Evolutionary conservation across 192 early-diverging fungal species (phyloP).

Genomic region (Backusella macrospora): DNA sequence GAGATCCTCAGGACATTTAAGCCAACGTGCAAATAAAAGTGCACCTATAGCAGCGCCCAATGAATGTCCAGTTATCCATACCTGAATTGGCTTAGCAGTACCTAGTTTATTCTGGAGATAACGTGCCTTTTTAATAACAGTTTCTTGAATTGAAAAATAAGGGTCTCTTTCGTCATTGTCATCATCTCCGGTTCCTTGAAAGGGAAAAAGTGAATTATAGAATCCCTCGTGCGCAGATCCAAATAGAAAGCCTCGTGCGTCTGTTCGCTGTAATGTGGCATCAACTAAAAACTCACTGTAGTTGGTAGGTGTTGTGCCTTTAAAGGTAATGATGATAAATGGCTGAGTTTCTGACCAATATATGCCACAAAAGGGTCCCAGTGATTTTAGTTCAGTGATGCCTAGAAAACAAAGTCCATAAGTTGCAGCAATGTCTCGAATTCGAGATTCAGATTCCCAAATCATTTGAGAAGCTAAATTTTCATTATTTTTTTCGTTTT

Average conservation of each 20-base stretch:
- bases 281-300: conserved; percentile 55
- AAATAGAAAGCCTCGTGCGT: conserved; percentile 52
- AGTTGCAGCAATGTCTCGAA: conserved; percentile 30
- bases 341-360: conserved; percentile 48
- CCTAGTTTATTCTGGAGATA: conserved; percentile 27
- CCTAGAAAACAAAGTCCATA: conserved; percentile 46
- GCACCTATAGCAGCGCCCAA: conserved; percentile 50
- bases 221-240: conserved; percentile 59
- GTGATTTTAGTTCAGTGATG: conserved; percentile 48
- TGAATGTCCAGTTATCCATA: conserved; percentile 61
- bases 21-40: conserved; percentile 46
- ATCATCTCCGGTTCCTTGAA: conserved; percentile 7
- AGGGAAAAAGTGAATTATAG: conserved; percentile 52
- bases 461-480: conserved; percentile 22
- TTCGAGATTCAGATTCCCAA: conserved; percentile 37
- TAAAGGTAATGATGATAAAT: conserved; percentile 48
- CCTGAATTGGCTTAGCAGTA: conserved; percentile 36
- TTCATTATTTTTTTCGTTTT: neutral
- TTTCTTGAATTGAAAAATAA: conserved; percentile 45
- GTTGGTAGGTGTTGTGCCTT: conserved; percentile 56
- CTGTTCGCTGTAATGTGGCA: conserved; percentile 47
- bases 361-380: conserved; percentile 51
- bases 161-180: conserved; percentile 40
- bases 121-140: conserved; percentile 33
- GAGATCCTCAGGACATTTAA: conserved; percentile 38